Conservation (phyloP, 192 early-diverging fungal species). For the Kappamyces sp. region DNA sequence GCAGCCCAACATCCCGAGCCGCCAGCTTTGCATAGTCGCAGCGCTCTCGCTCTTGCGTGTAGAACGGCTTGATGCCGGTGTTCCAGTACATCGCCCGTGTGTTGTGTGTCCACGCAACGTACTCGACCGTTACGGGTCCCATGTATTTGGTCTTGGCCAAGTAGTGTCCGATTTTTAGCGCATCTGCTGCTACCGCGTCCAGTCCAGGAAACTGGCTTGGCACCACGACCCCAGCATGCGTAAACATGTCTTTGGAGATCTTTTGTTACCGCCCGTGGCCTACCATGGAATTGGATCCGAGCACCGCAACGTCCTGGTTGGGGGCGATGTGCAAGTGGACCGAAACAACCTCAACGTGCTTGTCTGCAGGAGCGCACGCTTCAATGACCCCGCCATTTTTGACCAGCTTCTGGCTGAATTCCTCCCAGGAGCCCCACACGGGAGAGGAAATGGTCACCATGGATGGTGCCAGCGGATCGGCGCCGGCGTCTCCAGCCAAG, state of each 20-base stretch:
- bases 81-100: not conserved
- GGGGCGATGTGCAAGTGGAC: constrained; percentile 6
- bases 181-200: not conserved
- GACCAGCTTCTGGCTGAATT: not conserved
- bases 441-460: not conserved
- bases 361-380: not conserved
- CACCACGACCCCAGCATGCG: not conserved
- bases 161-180: not conserved
- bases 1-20: not conserved
- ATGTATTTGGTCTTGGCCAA: constrained; percentile 5
- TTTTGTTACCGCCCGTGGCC: not conserved
- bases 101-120: constrained; percentile 1
- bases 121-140: not conserved
- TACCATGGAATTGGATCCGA: constrained; percentile 4
- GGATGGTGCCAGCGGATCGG: too few species aligned
- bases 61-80: constrained; percentile 8
- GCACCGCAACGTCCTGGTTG: not conserved
- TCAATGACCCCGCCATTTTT: constrained; percentile 5
- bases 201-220: not conserved
- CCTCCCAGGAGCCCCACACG: not conserved
- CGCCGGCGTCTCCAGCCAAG: too few species aligned
- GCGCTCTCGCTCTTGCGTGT: not conserved
- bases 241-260: not conserved
- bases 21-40: not conserved
- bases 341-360: not conserved